Conservation (phyloP, 169 alveolate species). For the Plasmodium fragile region DNA sequence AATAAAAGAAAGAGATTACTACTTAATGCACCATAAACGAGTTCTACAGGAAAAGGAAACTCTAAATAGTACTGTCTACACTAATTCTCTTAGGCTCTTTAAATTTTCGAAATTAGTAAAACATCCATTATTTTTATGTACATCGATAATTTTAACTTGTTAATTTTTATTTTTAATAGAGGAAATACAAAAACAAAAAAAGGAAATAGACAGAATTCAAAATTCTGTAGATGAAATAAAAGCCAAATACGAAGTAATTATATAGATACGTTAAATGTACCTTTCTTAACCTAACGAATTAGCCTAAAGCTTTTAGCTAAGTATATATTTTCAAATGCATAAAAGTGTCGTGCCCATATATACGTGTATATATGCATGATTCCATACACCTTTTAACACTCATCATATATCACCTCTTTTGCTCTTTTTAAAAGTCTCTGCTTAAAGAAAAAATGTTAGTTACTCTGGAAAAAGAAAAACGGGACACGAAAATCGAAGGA, state of each 20-base stretch:
- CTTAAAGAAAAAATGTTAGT: slow-evolving; percentile 68
- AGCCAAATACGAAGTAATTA: slow-evolving; percentile 62
- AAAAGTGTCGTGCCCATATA: background rate
- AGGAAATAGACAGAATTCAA: slow-evolving; percentile 67
- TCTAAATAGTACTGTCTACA: slow-evolving; percentile 45
- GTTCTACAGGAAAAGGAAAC: slow-evolving; percentile 75
- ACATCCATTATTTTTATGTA: slow-evolving; percentile 6
- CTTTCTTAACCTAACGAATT: slow-evolving; percentile 8
- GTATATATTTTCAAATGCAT: background rate
- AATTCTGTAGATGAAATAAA: slow-evolving; percentile 61
- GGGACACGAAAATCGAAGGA: slow-evolving; percentile 70
- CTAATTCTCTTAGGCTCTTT: background rate
- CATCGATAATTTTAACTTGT: slow-evolving; percentile 7
- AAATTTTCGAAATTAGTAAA: slow-evolving; percentile 13
- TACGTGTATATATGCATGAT: background rate
- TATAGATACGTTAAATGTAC: background rate
- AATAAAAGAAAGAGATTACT: slow-evolving; percentile 74
- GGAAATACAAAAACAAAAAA: slow-evolving; percentile 69
- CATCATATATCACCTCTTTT: slow-evolving; percentile 2
- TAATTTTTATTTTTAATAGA: slow-evolving; percentile 59
- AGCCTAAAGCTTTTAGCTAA: slow-evolving; percentile 1
- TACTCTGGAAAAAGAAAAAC: slow-evolving; percentile 63
- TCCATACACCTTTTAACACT: slow-evolving; percentile 2
- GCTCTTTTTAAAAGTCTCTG: slow-evolving; percentile 37
- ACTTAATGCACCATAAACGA: slow-evolving; percentile 74